phyloP scores from a whole-genome alignment of 1,284 basidiomycete species.

The Sanguinoderma infundibulare region DNA sequence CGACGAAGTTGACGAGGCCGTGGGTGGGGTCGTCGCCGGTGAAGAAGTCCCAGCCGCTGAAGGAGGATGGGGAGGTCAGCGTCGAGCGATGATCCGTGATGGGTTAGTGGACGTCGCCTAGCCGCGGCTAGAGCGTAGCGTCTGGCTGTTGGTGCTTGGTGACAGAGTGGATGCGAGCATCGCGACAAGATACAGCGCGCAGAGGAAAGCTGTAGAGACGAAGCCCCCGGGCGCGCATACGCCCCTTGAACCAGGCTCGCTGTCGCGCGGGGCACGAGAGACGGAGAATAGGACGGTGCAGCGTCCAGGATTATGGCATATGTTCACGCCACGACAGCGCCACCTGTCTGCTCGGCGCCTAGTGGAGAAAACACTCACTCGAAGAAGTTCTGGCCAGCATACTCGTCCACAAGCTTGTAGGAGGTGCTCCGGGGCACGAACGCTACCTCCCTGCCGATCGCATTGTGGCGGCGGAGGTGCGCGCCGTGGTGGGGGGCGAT shows the following conservation, averaged over 20 bases:
- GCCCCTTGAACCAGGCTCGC: background rate
- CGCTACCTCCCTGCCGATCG: slow-evolving; percentile 3
- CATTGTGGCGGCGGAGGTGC: slow-evolving; percentile 17
- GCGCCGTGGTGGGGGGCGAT: slow-evolving; percentile 12
- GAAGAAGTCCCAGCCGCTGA: slow-evolving; percentile 70
- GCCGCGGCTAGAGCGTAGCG: no score
- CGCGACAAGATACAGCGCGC: background rate
- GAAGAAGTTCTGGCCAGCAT: slow-evolving; percentile 43
- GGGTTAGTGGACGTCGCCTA: no score
- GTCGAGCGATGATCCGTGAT: background rate
- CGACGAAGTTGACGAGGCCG: slow-evolving; percentile 23
- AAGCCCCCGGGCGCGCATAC: no score
- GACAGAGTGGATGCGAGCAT: background rate
- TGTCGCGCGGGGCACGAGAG: no score
- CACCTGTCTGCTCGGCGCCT: background rate
- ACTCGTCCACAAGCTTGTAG: slow-evolving; percentile 41
- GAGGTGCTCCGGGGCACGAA: slow-evolving; percentile 23
- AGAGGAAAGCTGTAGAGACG: background rate
- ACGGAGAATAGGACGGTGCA: no score
- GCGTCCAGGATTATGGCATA: no score
- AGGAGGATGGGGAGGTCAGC: background rate
- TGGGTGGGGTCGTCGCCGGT: slow-evolving; percentile 64
- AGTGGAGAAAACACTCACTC: slow-evolving; percentile 26
- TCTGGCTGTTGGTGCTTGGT: background rate
- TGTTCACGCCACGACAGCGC: background rate